phyloP scores from a whole-genome alignment of 495 filamentous ascomycete species.

The Tetracladium setigerum region DNA sequence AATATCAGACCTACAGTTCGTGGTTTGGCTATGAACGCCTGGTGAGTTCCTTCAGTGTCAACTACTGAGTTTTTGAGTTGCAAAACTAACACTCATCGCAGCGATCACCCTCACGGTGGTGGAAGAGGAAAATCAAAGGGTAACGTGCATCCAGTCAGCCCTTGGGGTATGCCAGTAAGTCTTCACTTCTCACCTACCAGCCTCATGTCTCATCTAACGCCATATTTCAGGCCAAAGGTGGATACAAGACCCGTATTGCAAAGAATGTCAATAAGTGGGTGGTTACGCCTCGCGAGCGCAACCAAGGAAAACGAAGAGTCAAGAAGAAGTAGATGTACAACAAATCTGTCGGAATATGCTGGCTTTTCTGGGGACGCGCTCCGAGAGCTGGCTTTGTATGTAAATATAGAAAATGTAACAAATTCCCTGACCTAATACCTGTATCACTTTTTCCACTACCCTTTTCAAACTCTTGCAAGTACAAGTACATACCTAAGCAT shows the following conservation, averaged over 20 bases:
- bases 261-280: slow-evolving; percentile 76
- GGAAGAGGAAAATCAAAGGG: slow-evolving; percentile 98
- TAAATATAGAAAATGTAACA: too few relatives aligned
- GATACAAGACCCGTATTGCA: slow-evolving; percentile 83
- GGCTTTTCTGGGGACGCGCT: too few relatives aligned
- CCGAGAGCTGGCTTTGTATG: too few relatives aligned
- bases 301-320: slow-evolving; percentile 62
- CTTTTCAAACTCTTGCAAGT: too few relatives aligned
- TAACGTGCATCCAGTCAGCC: slow-evolving; percentile 87
- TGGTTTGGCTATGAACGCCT: slow-evolving; percentile 95
- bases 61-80: slow-evolving; percentile 1
- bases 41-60: slow-evolving; percentile 36
- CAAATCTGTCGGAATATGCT: background rate
- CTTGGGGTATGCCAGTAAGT: slow-evolving; percentile 92
- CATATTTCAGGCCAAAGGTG: slow-evolving; percentile 66
- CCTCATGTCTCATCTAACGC: slow-evolving; percentile 1
- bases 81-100: slow-evolving; percentile 22
- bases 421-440: too few relatives aligned
- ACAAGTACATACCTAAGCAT: too few relatives aligned
- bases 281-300: slow-evolving; percentile 63
- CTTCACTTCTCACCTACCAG: slow-evolving; percentile 5
- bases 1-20: slow-evolving; percentile 90
- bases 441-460: too few relatives aligned
- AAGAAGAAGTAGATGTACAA: slow-evolving; percentile 26
- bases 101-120: slow-evolving; percentile 96